Base-by-base conservation (phyloP, 2,329 filamentous ascomycete genomes). In the Ophiosphaerella herpotricha region DNA sequence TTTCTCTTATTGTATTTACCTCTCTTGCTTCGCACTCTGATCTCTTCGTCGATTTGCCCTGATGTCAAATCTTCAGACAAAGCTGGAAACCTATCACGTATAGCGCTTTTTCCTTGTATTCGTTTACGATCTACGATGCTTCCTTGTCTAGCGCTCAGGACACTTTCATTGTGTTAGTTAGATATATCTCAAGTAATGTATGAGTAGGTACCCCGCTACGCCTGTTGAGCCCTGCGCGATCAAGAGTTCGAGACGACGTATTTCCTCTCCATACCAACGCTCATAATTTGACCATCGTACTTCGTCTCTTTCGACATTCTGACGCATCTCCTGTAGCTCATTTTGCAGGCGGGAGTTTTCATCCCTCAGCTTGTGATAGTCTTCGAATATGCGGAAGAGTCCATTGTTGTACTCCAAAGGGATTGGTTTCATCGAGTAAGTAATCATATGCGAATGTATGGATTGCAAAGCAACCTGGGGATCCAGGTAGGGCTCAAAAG, bases 231-330 rank as follows among this genome's bases (percentile, higher is more conserved):
- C 71, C 41, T 70, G 71, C 2, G 74, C 72, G 48, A 79, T 76
- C 23, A 78, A 52, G 3, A 78, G 51, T 55, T 78, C 77, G 12
- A 79, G 65, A 13, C 76, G 71, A 48, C 72, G 75, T 43, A 78
- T 72, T 50, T 78, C 76, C 3, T 67, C 68, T 34, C 71, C 67
- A 54, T 75, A 77, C 13, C 64, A 60, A 35, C 60, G 57, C 49
- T 72, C 69, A 44, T 70, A 64, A 7, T 66, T 51, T 2, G 58
- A 38, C 72, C 70, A 77, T 5, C 53, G 50, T 11, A 65, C 59
- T 47, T 74, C 65, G 7, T 66, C 60, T 13, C 55, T 56, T 29
- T 68, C 61, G 33, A 64, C 61, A 1, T 58, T 54, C 1, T 65
- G 54, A 0, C 61, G 41, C 13, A 67, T 68, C 3, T 72, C 57